phyloP scores from a whole-genome alignment of 768 basidiomycete species.

The Zangia roseola region DNA sequence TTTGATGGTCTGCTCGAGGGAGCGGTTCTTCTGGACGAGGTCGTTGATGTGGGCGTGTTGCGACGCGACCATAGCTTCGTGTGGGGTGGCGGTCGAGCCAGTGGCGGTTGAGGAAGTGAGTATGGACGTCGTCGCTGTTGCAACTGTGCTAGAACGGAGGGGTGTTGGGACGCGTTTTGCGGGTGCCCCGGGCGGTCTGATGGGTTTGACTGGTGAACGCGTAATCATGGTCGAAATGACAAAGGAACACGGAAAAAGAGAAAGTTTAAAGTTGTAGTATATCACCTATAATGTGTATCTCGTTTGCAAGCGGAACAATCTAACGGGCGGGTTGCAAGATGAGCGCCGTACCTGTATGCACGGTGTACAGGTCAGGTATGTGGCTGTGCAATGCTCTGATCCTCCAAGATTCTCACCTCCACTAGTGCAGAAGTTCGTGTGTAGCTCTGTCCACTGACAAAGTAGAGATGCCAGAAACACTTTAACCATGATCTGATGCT shows the following conservation, averaged over 20 bases:
- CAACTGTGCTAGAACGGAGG: slow-evolving; percentile 16
- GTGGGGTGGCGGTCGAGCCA: slow-evolving; percentile 32
- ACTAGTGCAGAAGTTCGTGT: no score
- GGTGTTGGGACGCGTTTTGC: slow-evolving; percentile 22
- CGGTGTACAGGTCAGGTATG: no score
- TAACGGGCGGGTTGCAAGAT: neutral
- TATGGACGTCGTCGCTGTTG: slow-evolving; percentile 25
- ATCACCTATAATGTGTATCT: slow-evolving; percentile 1
- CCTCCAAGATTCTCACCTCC: no score
- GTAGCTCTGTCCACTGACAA: no score
- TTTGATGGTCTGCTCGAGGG: slow-evolving; percentile 59
- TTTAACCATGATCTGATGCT: no score
- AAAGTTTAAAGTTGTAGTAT: neutral
- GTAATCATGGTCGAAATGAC: slow-evolving; percentile 21
- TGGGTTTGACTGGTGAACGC: slow-evolving; percentile 29
- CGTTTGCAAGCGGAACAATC: slow-evolving; percentile 1
- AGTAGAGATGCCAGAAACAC: no score
- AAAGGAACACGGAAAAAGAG: neutral
- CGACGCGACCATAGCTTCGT: slow-evolving; percentile 53
- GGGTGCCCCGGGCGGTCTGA: slow-evolving; percentile 7
- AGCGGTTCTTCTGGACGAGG: slow-evolving; percentile 65
- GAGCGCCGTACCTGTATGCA: no score
- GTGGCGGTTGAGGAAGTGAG: slow-evolving; percentile 29
- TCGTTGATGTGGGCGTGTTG: slow-evolving; percentile 72
- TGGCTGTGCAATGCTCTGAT: no score